These are phyloP conservation scores for Sporothrix protearum DNA, from an alignment of 2,329 filamentous ascomycete species.

Conservation along the genomic window DNA sequence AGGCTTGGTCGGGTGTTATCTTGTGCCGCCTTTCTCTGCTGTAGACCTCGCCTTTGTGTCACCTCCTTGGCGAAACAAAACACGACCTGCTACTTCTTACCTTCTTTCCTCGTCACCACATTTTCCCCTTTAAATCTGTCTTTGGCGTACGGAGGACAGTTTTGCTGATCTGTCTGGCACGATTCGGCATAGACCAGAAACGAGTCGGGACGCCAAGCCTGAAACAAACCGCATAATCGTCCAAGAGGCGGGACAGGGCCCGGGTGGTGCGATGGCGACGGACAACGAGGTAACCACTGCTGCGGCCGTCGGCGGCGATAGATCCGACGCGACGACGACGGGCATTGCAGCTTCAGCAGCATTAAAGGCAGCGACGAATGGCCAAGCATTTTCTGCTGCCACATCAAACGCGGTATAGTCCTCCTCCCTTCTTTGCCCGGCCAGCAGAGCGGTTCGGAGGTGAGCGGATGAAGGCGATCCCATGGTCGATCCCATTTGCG, in stretches of 20 bases:
- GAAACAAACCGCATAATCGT: slow-evolving; percentile 31
- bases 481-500: slow-evolving; percentile 14
- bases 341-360: background rate
- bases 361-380: background rate
- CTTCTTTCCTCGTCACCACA: background rate
- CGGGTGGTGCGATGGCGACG: background rate
- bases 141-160: background rate
- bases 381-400: slow-evolving; percentile 12
- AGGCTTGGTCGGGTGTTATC: background rate
- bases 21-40: background rate
- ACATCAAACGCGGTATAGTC: slow-evolving; percentile 15
- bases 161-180: slow-evolving; percentile 20
- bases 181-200: slow-evolving; percentile 28
- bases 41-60: background rate
- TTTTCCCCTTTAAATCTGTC: background rate
- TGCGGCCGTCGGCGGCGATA: background rate
- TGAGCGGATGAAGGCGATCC: slow-evolving; percentile 18
- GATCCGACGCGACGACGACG: background rate
- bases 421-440: background rate
- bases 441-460: background rate
- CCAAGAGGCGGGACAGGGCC: background rate
- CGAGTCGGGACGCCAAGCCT: slow-evolving; percentile 39
- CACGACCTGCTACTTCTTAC: slow-evolving; percentile 20
- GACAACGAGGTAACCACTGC: background rate
- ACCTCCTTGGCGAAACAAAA: slow-evolving; percentile 27